Conservation (phyloP, 129 eudicot genomes). For the Silybum marianum region DNA sequence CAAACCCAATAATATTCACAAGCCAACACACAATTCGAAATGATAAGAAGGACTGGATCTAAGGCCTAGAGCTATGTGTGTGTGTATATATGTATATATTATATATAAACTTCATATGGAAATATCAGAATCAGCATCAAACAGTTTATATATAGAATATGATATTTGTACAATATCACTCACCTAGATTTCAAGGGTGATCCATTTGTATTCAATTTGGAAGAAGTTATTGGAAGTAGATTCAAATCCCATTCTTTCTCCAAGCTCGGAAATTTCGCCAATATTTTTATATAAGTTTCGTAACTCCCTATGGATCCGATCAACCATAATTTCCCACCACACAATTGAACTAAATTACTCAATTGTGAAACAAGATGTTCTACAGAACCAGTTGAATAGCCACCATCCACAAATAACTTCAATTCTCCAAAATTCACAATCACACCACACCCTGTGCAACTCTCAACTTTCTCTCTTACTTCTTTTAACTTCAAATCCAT, state of each 20-base stretch:
- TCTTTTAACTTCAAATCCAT: slow-evolving; percentile 60
- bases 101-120: background rate
- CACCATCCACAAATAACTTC: slow-evolving; percentile 56
- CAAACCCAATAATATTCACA: background rate
- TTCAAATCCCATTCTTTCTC: slow-evolving; percentile 79
- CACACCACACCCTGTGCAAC: slow-evolving; percentile 47
- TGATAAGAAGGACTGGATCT: background rate
- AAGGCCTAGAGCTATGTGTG: background rate
- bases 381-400: slow-evolving; percentile 22
- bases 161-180: slow-evolving; percentile 6
- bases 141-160: background rate
- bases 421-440: slow-evolving; percentile 68
- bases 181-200: slow-evolving; percentile 58
- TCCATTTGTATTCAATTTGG: slow-evolving; percentile 40
- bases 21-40: background rate
- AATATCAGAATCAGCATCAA: background rate
- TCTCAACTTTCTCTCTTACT: slow-evolving; percentile 38
- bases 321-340: slow-evolving; percentile 59
- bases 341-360: slow-evolving; percentile 44
- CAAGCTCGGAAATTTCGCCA: slow-evolving; percentile 45
- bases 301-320: slow-evolving; percentile 55
- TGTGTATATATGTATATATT: too few relatives aligned
- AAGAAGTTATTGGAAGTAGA: slow-evolving; percentile 62
- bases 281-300: slow-evolving; percentile 51
- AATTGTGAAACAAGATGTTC: slow-evolving; percentile 45